These are phyloP conservation scores for Tetradesmus lagerheimii DNA, from an alignment of 139 green algal species.

Conservation along the genomic window DNA sequence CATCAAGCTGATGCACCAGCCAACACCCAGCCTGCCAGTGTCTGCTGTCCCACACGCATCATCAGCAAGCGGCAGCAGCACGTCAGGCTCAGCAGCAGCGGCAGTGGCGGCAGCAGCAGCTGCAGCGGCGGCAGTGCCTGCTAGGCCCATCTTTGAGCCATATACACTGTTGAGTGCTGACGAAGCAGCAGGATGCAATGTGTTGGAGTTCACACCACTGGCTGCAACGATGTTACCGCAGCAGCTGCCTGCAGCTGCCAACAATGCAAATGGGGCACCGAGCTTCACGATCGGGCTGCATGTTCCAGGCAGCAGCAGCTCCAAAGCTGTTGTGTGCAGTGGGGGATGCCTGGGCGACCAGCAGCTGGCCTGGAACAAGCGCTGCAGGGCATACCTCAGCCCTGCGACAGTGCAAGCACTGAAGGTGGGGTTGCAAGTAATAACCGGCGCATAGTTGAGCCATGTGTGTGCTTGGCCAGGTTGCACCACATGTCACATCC, in stretches of 20 bases:
- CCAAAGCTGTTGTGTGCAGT: background rate
- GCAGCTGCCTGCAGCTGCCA: background rate
- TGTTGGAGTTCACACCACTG: slow-evolving; percentile 7
- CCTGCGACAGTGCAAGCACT: slow-evolving; percentile 6
- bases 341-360: background rate
- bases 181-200: slow-evolving; percentile 35
- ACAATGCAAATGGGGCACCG: background rate
- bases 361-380: slow-evolving; percentile 12
- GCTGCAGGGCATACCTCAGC: slow-evolving; percentile 9
- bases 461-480: background rate
- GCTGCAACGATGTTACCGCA: background rate
- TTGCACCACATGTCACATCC: background rate
- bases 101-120: background rate
- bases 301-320: slow-evolving; percentile 1
- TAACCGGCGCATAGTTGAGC: background rate
- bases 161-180: background rate
- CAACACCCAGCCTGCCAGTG: background rate
- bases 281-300: slow-evolving; percentile 3
- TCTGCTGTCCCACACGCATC: background rate
- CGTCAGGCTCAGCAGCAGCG: background rate
- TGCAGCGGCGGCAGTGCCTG: background rate
- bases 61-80: background rate
- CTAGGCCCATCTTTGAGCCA: background rate
- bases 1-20: slow-evolving; percentile 33
- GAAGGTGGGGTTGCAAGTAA: slow-evolving; percentile 13